Evolutionary conservation across 768 basidiomycete genomes (phyloP).

Genomic region (Saitozyma podzolica): DNA sequence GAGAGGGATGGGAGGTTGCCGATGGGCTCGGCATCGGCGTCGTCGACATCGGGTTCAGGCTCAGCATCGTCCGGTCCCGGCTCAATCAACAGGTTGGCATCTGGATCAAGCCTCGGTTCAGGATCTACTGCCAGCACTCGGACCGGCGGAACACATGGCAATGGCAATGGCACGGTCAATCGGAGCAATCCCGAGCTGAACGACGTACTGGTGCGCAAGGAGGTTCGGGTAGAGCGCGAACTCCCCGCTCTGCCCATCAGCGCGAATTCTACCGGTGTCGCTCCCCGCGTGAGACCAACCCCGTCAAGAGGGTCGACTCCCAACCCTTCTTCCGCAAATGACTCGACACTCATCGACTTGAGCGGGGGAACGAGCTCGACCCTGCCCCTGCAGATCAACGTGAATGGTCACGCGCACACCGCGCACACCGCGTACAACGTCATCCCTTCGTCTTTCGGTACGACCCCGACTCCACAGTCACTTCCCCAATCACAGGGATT

Average conservation of each 20-base stretch:
- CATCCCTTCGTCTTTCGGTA: too few relatives aligned
- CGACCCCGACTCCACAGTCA: too few relatives aligned
- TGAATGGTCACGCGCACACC: background rate
- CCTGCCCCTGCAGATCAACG: constrained; percentile 23
- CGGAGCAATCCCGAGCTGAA: constrained; percentile 40
- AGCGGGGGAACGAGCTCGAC: constrained; percentile 13
- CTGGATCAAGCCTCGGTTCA: too few relatives aligned
- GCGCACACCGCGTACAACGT: background rate
- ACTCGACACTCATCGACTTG: constrained; percentile 15
- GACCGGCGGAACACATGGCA: too few relatives aligned
- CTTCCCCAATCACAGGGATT: too few relatives aligned
- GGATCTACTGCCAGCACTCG: too few relatives aligned
- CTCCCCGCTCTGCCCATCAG: constrained; percentile 33
- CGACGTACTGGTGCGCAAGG: constrained; percentile 26
- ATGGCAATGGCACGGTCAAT: constrained; percentile 13
- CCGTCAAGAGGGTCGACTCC: background rate
- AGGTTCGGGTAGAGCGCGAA: constrained; percentile 23
- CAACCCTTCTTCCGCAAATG: too few relatives aligned
- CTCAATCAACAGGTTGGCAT: too few relatives aligned
- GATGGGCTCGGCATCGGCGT: background rate
- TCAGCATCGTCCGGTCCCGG: too few relatives aligned
- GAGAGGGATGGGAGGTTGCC: constrained; percentile 24
- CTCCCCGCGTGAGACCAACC: background rate
- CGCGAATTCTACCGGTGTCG: too few relatives aligned
- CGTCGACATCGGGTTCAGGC: background rate